Evolutionary conservation across 1,284 basidiomycete species (phyloP).

Genomic region (Fomitopsis pinicola): DNA sequence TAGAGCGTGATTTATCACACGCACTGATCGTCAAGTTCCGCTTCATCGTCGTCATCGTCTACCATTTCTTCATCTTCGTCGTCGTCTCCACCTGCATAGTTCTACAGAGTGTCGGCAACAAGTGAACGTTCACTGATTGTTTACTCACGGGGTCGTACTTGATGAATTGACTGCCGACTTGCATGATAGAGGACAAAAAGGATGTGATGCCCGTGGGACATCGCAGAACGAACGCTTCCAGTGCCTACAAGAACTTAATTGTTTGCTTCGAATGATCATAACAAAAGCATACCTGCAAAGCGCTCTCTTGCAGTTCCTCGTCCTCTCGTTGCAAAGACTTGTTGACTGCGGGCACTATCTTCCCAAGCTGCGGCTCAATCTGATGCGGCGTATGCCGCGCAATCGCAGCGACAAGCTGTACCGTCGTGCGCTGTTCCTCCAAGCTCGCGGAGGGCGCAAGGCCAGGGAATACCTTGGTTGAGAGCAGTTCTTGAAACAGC

Average conservation of each 20-base stretch:
- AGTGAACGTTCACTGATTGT: neutral
- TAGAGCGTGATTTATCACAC: conserved; percentile 13
- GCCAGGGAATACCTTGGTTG: conserved; percentile 56
- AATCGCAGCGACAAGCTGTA: conserved; percentile 78
- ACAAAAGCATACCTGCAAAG: conserved; percentile 52
- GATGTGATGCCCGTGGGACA: conserved; percentile 81
- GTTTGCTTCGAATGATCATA: neutral
- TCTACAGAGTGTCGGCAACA: conserved; percentile 41
- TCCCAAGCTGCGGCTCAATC: conserved; percentile 52
- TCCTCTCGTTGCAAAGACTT: conserved; percentile 67
- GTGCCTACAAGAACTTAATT: conserved; percentile 43
- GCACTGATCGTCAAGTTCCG: conserved; percentile 75
- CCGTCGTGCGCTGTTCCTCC: conserved; percentile 73
- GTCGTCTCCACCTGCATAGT: conserved; percentile 78
- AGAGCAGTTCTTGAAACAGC: conserved; percentile 53
- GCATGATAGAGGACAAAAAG: conserved; percentile 67
- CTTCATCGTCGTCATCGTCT: conserved; percentile 77
- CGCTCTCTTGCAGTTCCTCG: conserved; percentile 77
- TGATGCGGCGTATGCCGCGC: conserved; percentile 67
- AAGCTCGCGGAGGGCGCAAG: conserved; percentile 46
- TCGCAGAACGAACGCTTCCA: conserved; percentile 81
- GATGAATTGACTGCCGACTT: conserved; percentile 72
- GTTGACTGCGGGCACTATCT: conserved; percentile 67
- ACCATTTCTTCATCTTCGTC: conserved; percentile 83
- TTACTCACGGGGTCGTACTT: conserved; percentile 88